Conservation (phyloP, 495 filamentous ascomycete genomes). For the Barbatosphaeria neglecta region DNA sequence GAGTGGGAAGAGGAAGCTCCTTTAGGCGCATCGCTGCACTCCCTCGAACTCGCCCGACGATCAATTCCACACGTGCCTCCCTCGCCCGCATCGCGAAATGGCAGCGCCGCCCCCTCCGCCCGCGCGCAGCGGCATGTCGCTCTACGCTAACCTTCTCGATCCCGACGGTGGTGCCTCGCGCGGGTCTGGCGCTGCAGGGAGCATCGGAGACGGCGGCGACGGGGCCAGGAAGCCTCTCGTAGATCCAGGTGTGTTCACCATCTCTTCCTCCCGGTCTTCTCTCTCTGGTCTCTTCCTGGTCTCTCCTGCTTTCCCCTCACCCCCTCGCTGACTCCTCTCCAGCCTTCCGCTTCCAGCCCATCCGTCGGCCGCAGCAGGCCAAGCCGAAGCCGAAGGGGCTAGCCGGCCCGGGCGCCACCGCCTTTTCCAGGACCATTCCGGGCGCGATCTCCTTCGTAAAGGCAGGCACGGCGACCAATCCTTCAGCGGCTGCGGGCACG, state of each 20-base stretch:
- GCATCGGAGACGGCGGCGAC: conserved; percentile 31
- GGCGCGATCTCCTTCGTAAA: background rate
- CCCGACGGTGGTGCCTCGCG: conserved; percentile 30
- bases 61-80: too few relatives aligned
- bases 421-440: conserved; percentile 1
- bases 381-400: conserved; percentile 50
- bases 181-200: too few relatives aligned
- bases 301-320: background rate
- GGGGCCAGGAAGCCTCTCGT: conserved; percentile 59
- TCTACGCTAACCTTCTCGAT: conserved; percentile 48
- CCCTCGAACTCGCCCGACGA: too few relatives aligned
- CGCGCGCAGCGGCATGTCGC: conserved; percentile 32
- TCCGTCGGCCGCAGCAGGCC: conserved; percentile 53
- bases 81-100: conserved; percentile 13
- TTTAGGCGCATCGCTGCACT: too few relatives aligned
- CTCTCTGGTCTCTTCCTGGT: background rate
- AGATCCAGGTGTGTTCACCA: conserved; percentile 66
- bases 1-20: background rate
- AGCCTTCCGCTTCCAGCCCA: conserved; percentile 80
- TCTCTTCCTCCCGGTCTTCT: too few relatives aligned
- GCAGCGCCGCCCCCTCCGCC: conserved; percentile 18
- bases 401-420: conserved; percentile 7
- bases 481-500: too few relatives aligned
- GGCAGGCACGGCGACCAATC: conserved; percentile 14
- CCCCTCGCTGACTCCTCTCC: conserved; percentile 26